These are phyloP conservation scores for Mucor velutinosus DNA, from an alignment of 371 early-diverging fungal species.

Conservation along the genomic window DNA sequence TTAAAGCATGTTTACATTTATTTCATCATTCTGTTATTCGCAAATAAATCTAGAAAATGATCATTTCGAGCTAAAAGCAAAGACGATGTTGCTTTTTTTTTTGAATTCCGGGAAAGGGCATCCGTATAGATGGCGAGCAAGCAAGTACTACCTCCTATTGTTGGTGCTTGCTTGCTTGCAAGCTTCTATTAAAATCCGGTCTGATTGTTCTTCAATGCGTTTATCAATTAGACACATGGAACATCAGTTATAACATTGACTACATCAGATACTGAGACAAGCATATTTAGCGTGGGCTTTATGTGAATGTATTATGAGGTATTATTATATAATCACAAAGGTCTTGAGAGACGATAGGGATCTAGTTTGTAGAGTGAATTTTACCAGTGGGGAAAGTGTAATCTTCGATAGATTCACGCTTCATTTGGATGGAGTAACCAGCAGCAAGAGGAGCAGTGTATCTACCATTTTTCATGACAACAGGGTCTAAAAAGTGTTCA, in stretches of 20 bases:
- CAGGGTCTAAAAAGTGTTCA: slow-evolving; percentile 52
- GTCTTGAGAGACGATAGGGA: neutral
- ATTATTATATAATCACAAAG: neutral
- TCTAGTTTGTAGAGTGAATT: slow-evolving; percentile 21
- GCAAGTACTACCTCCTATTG: too few relatives aligned
- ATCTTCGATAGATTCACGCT: slow-evolving; percentile 49
- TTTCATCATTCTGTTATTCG: neutral
- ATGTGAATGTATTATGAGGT: neutral
- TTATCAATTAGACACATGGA: too few relatives aligned
- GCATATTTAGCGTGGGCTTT: too few relatives aligned
- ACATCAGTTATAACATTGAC: too few relatives aligned
- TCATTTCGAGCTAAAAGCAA: too few relatives aligned
- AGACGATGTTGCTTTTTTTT: too few relatives aligned
- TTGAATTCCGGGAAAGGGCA: too few relatives aligned
- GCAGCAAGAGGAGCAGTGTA: slow-evolving; percentile 44
- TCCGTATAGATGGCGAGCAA: too few relatives aligned
- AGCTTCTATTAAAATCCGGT: too few relatives aligned
- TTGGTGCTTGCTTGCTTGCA: too few relatives aligned
- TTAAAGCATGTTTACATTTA: neutral
- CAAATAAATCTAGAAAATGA: neutral
- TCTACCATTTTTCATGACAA: slow-evolving; percentile 44
- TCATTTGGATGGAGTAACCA: slow-evolving; percentile 56
- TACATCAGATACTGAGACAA: too few relatives aligned
- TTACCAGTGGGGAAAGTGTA: slow-evolving; percentile 51
- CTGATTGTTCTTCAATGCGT: too few relatives aligned